Base-by-base conservation (phyloP, 2,329 filamentous ascomycete species). In the Diplodia scrobiculata region DNA sequence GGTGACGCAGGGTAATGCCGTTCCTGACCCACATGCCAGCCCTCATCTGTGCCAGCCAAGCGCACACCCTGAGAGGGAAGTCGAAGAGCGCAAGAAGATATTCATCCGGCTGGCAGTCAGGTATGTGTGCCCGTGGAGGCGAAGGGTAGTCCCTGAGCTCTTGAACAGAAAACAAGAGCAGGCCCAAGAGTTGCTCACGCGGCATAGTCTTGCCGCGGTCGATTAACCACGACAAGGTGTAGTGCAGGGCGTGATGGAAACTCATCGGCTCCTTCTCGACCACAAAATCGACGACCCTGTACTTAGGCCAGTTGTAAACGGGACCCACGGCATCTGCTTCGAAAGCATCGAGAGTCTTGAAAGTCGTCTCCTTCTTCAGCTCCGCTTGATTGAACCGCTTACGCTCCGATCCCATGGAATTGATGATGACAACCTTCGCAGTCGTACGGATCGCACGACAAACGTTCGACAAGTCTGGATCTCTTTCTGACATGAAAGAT, bases 11-110 rank as follows among this genome's bases (percentile, higher is more conserved):
- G 72, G 94, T 98, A 74, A 99, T 92, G 1, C 95, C 95, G 74
- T 99, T 99, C 66, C 95, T 88, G 69, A 99, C 94, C 95, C 96
- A 99, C 88, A 98, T 96, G 62, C 92, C 91, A 19, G 94, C 92
- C 77, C 96, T 97, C 87, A 99, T 98, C 80, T 99, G 96, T 5
- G 95, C 91, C 36, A 99, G 83, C 95, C 95, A 99, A 21, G 92
- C 92, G 75, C 92, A 97, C 0, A 98, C 93, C 63, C 96, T 86
- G 3, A 99, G 82, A 0, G 96, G 94, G 72, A 91, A 97, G 76
- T 99, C 95, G 73, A 99, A 97, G 62, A 92, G 87, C 1, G 91
- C 89, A 76, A 97, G 88, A 25, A 97, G 82, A 72, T 93, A 89
- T 74, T 96, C 92, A 72, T 96, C 91, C 0, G 89, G 80, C 0